phyloP scores from a whole-genome alignment of 257 asterid species.

The Solanum neorickii region DNA sequence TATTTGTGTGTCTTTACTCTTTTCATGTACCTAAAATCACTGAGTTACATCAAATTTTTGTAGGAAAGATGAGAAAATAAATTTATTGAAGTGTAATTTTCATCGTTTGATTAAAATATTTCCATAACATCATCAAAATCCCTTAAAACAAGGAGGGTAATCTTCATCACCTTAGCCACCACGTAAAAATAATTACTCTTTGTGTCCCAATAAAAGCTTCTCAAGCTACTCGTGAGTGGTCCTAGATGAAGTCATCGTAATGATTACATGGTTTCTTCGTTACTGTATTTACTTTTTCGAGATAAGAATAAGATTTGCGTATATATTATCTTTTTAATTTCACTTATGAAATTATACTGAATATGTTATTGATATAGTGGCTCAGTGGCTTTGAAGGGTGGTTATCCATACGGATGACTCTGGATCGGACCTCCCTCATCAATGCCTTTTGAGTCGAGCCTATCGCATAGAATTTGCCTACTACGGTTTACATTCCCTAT shows the following conservation, averaged over 20 bases:
- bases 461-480: no score
- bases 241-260: neutral
- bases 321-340: rapidly evolving
- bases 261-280: neutral
- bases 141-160: neutral
- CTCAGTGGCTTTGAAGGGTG: no score
- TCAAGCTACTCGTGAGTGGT: neutral
- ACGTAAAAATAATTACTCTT: neutral
- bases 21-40: no score
- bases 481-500: no score
- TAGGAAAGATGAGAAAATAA: neutral
- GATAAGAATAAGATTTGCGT: rapidly evolving
- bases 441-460: no score
- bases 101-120: neutral
- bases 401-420: no score
- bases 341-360: no score
- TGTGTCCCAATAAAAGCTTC: neutral
- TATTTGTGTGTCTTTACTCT: no score
- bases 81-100: neutral
- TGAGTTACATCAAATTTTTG: neutral
- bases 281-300: no score
- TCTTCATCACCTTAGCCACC: neutral
- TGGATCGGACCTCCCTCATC: no score
- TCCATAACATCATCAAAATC: neutral
- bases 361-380: neutral